Evolutionary conservation across 2,329 filamentous ascomycete species (phyloP).

Genomic region (Talaromyces atroroseus): DNA sequence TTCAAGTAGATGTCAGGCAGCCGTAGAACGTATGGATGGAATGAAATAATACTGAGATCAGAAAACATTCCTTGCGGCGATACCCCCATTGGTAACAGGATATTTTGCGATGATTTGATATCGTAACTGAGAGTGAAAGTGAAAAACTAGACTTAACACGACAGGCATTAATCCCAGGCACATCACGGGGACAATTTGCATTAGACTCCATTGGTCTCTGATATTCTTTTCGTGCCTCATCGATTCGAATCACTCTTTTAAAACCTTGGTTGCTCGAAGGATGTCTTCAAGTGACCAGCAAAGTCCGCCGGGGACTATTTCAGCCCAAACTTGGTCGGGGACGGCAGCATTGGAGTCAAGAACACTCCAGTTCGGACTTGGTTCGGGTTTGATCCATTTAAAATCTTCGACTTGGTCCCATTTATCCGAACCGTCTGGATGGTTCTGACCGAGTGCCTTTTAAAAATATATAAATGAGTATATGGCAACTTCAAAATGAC

Average conservation of each 20-base stretch:
- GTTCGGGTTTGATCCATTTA: constrained; percentile 85
- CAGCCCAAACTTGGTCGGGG: constrained; percentile 61
- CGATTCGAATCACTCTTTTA: constrained; percentile 17
- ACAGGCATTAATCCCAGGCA: neutral
- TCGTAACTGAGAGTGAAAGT: neutral
- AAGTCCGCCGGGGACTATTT: constrained; percentile 59
- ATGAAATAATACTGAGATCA: neutral
- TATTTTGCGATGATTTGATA: neutral
- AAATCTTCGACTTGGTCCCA: constrained; percentile 96
- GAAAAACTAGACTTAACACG: neutral
- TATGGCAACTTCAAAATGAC: neutral
- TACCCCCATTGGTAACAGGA: neutral
- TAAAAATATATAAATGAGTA: neutral
- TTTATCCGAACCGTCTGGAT: constrained; percentile 51
- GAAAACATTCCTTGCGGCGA: neutral
- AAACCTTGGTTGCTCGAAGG: constrained; percentile 40
- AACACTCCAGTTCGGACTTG: constrained; percentile 81
- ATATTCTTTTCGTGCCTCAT: neutral
- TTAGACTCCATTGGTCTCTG: neutral
- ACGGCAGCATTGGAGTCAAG: constrained; percentile 58
- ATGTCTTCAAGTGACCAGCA: constrained; percentile 61
- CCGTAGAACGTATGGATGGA: neutral
- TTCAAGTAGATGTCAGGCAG: neutral
- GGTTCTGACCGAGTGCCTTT: constrained; percentile 28
- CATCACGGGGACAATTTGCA: neutral